Conservation (phyloP, 129 eudicot genomes). For the Flaveria bidentis region DNA sequence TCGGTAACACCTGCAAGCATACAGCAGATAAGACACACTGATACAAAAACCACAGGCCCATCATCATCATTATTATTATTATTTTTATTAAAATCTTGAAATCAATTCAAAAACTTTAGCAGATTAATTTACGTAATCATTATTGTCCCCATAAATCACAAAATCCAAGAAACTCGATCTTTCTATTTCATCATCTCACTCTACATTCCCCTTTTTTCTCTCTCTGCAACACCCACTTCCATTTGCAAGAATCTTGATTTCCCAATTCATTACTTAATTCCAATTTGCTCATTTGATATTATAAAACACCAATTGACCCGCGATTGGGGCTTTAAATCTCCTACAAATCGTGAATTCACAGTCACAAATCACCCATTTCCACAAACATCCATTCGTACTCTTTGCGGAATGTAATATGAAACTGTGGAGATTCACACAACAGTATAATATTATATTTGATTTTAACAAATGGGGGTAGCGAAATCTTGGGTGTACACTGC, state of each 20-base stretch:
- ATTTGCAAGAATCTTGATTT: constrained; percentile 13
- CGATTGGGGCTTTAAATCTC: constrained; percentile 1
- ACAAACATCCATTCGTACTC: not conserved
- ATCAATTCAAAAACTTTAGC: constrained; percentile 10
- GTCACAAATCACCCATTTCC: not conserved
- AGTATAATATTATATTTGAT: not conserved
- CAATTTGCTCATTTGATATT: not conserved
- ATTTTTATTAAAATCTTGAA: not conserved
- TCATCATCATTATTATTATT: not conserved
- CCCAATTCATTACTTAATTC: not conserved
- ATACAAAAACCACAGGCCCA: constrained; percentile 33
- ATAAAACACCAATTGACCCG: constrained; percentile 13
- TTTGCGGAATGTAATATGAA: constrained; percentile 35
- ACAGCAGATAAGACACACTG: not conserved
- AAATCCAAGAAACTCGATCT: constrained; percentile 25
- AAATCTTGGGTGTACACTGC: constrained; percentile 55
- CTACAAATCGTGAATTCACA: not conserved
- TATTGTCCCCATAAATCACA: constrained; percentile 30
- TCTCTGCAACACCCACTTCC: not conserved
- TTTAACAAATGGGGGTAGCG: constrained; percentile 36
- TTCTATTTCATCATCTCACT: constrained; percentile 1
- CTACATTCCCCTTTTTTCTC: constrained; percentile 32
- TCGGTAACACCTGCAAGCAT: too few species aligned
- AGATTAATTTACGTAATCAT: constrained; percentile 5
- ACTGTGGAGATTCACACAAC: constrained; percentile 18